A percentile compares a stretch with the other conserved stretches of the same genome.
phyloP scores from a whole-genome alignment of 805 yeast genomes.

The Kodamaea kakaduensis region DNA sequence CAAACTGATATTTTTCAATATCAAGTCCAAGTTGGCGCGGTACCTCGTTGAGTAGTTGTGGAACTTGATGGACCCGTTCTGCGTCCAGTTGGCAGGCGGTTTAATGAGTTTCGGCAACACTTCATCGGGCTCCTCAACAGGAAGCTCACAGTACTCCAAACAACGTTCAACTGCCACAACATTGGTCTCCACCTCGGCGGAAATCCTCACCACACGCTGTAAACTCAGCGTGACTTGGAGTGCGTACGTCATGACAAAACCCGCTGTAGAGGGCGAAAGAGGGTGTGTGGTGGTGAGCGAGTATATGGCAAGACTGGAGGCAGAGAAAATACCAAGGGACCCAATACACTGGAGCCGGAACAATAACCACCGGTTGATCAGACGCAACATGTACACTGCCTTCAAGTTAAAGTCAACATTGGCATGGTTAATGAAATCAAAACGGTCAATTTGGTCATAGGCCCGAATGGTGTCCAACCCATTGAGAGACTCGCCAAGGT shows the following conservation, averaged over 20 bases:
- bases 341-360: constrained; percentile 24
- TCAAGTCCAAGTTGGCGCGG: constrained; percentile 19
- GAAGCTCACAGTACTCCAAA: constrained; percentile 51
- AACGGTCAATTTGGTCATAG: constrained; percentile 21
- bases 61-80: constrained; percentile 62
- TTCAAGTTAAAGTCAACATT: constrained; percentile 20
- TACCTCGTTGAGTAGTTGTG: constrained; percentile 24
- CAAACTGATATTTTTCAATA: constrained; percentile 15
- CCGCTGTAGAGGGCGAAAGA: constrained; percentile 56
- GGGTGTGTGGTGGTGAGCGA: constrained; percentile 38
- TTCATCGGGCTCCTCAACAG: constrained; percentile 43
- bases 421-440: constrained; percentile 18
- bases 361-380: constrained; percentile 24
- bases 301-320: constrained; percentile 41
- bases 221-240: constrained; percentile 52
- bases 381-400: constrained; percentile 19
- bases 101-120: constrained; percentile 80
- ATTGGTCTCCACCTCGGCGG: constrained; percentile 63
- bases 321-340: constrained; percentile 19
- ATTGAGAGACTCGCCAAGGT: constrained; percentile 26
- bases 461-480: constrained; percentile 29
- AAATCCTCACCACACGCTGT: constrained; percentile 53
- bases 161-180: constrained; percentile 69
- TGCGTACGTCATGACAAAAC: constrained; percentile 62
- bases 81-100: constrained; percentile 67